These are phyloP conservation scores for Talaromyces ruber DNA, from an alignment of 495 filamentous ascomycete species.

Conservation along the genomic window DNA sequence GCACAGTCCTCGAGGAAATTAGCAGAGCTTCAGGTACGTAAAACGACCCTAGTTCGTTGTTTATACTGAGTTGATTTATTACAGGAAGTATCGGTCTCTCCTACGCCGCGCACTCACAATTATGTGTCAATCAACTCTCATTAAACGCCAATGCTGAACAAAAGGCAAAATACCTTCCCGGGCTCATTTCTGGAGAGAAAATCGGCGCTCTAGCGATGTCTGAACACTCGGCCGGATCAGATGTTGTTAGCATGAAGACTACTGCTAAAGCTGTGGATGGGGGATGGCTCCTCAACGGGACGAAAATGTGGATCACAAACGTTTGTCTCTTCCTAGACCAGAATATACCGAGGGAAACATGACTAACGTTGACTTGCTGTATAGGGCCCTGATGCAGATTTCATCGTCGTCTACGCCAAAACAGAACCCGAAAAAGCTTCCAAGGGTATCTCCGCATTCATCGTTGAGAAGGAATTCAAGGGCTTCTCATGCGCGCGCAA, in stretches of 20 bases:
- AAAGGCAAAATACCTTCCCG: constrained; percentile 73
- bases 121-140: constrained; percentile 94
- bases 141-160: constrained; percentile 77
- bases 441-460: constrained; percentile 92
- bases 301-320: constrained; percentile 99
- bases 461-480: constrained; percentile 62
- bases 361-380: not conserved
- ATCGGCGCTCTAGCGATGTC: constrained; percentile 94
- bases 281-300: constrained; percentile 79
- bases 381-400: constrained; percentile 82
- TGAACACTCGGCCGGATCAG: constrained; percentile 81
- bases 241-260: constrained; percentile 94
- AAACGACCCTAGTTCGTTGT: not conserved
- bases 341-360: not conserved
- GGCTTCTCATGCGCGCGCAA: constrained; percentile 88
- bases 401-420: constrained; percentile 91
- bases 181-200: constrained; percentile 69
- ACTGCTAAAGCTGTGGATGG: constrained; percentile 71
- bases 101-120: constrained; percentile 92
- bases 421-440: constrained; percentile 71
- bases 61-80: constrained; percentile 9
- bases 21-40: constrained; percentile 52
- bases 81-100: constrained; percentile 81
- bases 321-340: constrained; percentile 24
- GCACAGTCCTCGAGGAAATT: constrained; percentile 90